Base-by-base conservation (phyloP, 306 rosid genomes). In the Rosa persica region DNA sequence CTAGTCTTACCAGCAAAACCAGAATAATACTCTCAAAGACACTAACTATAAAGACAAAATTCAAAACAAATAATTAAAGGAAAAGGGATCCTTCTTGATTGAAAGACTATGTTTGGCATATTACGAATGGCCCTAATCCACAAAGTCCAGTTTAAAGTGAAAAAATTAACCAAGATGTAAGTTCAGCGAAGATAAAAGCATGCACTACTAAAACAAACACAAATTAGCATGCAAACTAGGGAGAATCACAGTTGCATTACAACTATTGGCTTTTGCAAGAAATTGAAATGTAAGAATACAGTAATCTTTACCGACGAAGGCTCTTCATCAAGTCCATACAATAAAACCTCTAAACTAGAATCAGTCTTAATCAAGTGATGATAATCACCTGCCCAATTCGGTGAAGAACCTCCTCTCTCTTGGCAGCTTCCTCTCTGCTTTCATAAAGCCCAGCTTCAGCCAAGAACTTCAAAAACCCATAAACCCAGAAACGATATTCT, bases 371-470 rank as follows among this genome's bases (percentile, higher is more conserved):
- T n/a, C 36, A 44, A 60, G 2, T 48, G 36, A 30, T 52, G 44
- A 17, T 2, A 73, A 15, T 79, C 65, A 90, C 96, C 91, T 77
- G 83, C 46, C 82, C 73, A 80, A 91, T 87, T 22, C 91, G 86
- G 36, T 17, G 76, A 74, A 91, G 90, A 61, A 89, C 90, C 65
- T 83, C 84, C 76, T 80, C 88, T 82, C 96, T 91, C 81, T 82
- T 91, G 64, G 82, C 81, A 70, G 90, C 83, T 77, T 88, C 96
- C 78, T 86, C 89, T 25, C 77, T 23, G 84, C 87, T 86, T 88
- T 91, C 96, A 11, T 88, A 85, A 40, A 91, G 86, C 72, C 89
- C 92, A 16, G 90, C 86, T 62, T 69, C 72, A 76, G 69, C 90
- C 57, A 91, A 75, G 76, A 78, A 86, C 96, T 91, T 39, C 38